These are phyloP conservation scores for Blastobotrys attinorum DNA, from an alignment of 805 yeast species.

Conservation along the genomic window DNA sequence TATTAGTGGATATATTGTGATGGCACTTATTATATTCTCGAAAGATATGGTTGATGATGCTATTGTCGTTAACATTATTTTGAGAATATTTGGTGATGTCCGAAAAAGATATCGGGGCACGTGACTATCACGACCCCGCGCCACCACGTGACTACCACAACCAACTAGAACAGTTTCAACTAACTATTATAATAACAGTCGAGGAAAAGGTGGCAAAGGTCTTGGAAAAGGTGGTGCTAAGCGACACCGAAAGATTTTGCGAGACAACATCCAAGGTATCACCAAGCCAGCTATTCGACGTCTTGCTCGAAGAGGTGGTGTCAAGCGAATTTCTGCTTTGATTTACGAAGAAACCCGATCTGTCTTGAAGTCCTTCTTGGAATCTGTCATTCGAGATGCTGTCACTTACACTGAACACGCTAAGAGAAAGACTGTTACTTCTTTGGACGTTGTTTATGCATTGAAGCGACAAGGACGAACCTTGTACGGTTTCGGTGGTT, in stretches of 20 bases:
- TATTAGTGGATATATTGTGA: too few species aligned
- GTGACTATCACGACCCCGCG: too few species aligned
- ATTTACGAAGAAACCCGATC: constrained; percentile 98
- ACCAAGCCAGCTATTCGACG: constrained; percentile 99
- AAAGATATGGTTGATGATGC: too few species aligned
- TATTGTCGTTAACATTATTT: too few species aligned
- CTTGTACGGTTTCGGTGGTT: constrained; percentile 99
- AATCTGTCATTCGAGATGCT: constrained; percentile 96
- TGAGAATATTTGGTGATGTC: too few species aligned
- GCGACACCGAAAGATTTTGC: constrained; percentile 98
- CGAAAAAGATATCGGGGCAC: too few species aligned
- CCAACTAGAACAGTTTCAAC: too few species aligned
- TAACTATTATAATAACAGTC: constrained; percentile 79
- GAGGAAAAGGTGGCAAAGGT: constrained; percentile 99
- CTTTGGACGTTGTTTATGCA: constrained; percentile 97
- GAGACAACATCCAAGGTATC: constrained; percentile 99
- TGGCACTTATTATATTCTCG: not conserved
- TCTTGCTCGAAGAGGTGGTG: constrained; percentile 99
- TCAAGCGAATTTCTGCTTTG: constrained; percentile 97
- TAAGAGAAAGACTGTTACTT: constrained; percentile 98
- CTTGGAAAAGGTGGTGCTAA: constrained; percentile 99
- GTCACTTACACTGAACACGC: constrained; percentile 99
- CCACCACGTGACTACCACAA: too few species aligned
- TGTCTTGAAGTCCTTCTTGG: constrained; percentile 90
- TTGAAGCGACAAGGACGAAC: constrained; percentile 99